These are phyloP conservation scores for Hansenula sp. DNA, from an alignment of 1,139 yeast species.

Conservation along the genomic window DNA sequence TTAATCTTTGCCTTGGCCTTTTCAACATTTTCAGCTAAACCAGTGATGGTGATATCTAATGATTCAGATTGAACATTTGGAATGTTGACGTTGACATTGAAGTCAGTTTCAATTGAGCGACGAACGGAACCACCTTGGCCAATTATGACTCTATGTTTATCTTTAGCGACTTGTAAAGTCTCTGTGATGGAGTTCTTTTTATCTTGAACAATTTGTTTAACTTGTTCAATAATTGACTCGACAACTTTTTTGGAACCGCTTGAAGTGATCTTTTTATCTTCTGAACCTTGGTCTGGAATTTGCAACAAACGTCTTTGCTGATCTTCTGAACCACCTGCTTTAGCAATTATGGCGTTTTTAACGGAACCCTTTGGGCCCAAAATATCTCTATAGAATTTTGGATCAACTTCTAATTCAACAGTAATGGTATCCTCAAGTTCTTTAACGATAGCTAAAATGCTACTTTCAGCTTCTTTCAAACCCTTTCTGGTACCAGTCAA, in stretches of 20 bases:
- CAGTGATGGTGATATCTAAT: conserved; percentile 40
- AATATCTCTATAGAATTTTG: conserved; percentile 73
- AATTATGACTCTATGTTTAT: conserved; percentile 71
- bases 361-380: conserved; percentile 81
- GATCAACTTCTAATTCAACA: conserved; percentile 64
- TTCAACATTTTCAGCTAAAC: conserved; percentile 60
- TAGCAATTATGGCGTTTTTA: conserved; percentile 68
- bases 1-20: conserved; percentile 51
- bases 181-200: conserved; percentile 62
- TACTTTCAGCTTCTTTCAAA: conserved; percentile 69
- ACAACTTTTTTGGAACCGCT: conserved; percentile 79
- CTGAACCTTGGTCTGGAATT: conserved; percentile 72
- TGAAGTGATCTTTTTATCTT: conserved; percentile 57
- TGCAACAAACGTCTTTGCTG: conserved; percentile 51
- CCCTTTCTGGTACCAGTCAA: conserved; percentile 79
- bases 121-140: conserved; percentile 82
- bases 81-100: conserved; percentile 57
- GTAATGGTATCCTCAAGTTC: conserved; percentile 66
- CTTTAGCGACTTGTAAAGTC: conserved; percentile 61
- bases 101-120: conserved; percentile 69
- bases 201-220: conserved; percentile 60
- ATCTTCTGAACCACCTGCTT: conserved; percentile 68
- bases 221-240: conserved; percentile 59
- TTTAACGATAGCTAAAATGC: conserved; percentile 59
- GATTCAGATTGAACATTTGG: conserved; percentile 60